These are phyloP conservation scores for Sordariomycetes sp. DNA, from an alignment of 2,329 filamentous ascomycete species.

Conservation along the genomic window DNA sequence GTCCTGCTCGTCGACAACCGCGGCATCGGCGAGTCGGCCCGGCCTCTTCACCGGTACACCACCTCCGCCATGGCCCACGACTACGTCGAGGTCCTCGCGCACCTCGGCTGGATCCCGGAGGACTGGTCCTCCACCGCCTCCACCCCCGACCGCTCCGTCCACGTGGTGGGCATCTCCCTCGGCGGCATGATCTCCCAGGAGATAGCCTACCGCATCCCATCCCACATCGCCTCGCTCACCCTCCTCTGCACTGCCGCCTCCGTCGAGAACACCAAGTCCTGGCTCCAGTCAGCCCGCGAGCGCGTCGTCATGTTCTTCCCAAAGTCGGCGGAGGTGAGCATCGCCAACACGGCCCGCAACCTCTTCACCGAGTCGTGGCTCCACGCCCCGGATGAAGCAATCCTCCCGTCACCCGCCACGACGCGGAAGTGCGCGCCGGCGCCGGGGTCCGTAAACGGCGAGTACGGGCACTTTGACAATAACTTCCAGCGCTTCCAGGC, in stretches of 20 bases:
- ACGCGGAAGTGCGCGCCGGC: constrained; percentile 24
- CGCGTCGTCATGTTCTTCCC: constrained; percentile 49
- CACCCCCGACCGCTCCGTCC: constrained; percentile 26
- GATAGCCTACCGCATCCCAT: constrained; percentile 41
- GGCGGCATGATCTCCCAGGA: constrained; percentile 91
- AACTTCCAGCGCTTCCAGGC: constrained; percentile 78
- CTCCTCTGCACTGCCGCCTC: constrained; percentile 49
- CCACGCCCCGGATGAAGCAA: constrained; percentile 40
- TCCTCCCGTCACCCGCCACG: constrained; percentile 27
- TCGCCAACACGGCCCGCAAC: constrained; percentile 49
- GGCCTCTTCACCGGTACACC: constrained; percentile 64
- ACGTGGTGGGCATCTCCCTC: constrained; percentile 70
- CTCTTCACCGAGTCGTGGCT: constrained; percentile 58
- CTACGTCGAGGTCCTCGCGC: constrained; percentile 52
- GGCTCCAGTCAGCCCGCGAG: constrained; percentile 23
- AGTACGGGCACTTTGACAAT: constrained; percentile 47
- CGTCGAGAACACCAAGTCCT: constrained; percentile 45
- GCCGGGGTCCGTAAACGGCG: constrained; percentile 11
- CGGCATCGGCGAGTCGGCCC: constrained; percentile 69
- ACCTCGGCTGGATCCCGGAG: constrained; percentile 50
- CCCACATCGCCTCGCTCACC: constrained; percentile 39
- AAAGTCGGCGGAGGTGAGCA: constrained; percentile 52
- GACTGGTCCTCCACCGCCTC: background rate
- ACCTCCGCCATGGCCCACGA: constrained; percentile 79
- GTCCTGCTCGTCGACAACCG: constrained; percentile 73